These are phyloP conservation scores for Closterium sp. DNA, from an alignment of 139 green algal species.

Conservation along the genomic window DNA sequence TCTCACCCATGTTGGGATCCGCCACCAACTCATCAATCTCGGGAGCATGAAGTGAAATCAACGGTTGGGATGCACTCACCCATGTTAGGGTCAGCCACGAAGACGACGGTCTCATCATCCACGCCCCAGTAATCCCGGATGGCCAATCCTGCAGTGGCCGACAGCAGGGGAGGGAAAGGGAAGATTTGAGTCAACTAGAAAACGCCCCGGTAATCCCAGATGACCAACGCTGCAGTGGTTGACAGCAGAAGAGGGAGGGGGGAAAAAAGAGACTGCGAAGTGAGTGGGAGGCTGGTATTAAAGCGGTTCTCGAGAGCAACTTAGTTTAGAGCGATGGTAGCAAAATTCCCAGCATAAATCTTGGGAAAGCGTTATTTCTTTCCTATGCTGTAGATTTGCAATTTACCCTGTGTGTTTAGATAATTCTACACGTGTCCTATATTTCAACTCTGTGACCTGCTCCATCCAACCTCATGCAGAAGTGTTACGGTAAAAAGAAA, in stretches of 20 bases:
- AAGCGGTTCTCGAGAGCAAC: no score
- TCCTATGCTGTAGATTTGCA: background rate
- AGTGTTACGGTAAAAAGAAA: no score
- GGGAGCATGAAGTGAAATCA: background rate
- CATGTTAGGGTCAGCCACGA: slow-evolving; percentile 76
- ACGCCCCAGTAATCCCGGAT: slow-evolving; percentile 95
- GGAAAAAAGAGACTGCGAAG: background rate
- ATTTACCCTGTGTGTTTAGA: slow-evolving; percentile 81
- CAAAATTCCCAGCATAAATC: background rate
- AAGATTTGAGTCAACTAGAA: no score
- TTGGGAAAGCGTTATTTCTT: background rate
- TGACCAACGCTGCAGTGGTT: slow-evolving; percentile 59
- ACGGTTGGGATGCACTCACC: background rate
- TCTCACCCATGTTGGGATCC: no score
- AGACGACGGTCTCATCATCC: slow-evolving; percentile 90
- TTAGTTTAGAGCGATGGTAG: no score
- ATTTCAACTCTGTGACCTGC: slow-evolving; percentile 72
- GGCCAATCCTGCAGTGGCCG: slow-evolving; percentile 67
- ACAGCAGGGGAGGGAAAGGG: background rate
- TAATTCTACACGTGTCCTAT: slow-evolving; percentile 96
- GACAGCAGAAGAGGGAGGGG: background rate
- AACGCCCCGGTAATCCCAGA: slow-evolving; percentile 96
- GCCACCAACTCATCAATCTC: no score
- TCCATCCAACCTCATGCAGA: no score
- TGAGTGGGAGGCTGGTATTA: background rate